phyloP scores from a whole-genome alignment of 192 early-diverging fungal species.

The Helicostylum pulchrum region DNA sequence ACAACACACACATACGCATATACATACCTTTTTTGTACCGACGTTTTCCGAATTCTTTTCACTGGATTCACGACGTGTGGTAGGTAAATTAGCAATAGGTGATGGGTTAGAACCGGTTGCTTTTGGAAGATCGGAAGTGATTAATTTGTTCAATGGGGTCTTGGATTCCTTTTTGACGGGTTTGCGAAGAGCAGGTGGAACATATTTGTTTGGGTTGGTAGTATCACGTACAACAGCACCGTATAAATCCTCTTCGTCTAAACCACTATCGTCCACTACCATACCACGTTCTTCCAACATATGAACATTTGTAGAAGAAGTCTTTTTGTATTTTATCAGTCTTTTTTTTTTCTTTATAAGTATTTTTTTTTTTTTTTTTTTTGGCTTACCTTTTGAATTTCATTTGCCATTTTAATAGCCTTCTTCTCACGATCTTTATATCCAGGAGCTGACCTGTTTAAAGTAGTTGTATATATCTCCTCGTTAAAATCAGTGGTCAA shows the following conservation, averaged over 20 bases:
- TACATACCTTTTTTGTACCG: background rate
- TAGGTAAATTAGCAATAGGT: constrained; percentile 16
- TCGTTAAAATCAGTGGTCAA: constrained; percentile 95
- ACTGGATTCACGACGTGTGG: constrained; percentile 16
- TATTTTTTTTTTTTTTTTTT: background rate
- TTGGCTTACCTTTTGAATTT: constrained; percentile 72
- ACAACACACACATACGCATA: background rate
- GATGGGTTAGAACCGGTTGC: constrained; percentile 7
- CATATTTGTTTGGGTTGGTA: constrained; percentile 74
- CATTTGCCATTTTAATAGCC: constrained; percentile 82
- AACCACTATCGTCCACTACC: constrained; percentile 52
- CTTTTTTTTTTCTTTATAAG: background rate
- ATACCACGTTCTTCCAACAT: constrained; percentile 87
- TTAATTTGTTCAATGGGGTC: constrained; percentile 28
- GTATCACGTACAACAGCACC: constrained; percentile 71
- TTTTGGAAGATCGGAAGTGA: constrained; percentile 29
- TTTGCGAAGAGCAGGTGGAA: constrained; percentile 77
- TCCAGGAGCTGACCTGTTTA: constrained; percentile 80
- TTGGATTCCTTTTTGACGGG: constrained; percentile 23
- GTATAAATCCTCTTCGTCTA: constrained; percentile 93
- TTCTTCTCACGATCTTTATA: constrained; percentile 86
- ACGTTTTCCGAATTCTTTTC: constrained; percentile 7
- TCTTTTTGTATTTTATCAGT: constrained; percentile 32
- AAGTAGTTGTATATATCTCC: constrained; percentile 91
- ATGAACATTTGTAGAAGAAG: constrained; percentile 73